Percentiles rank a stretch among this genome's conserved stretches.
Conservation (phyloP, 1,139 yeast genomes). For the Casaregolazyma suthepensis region DNA sequence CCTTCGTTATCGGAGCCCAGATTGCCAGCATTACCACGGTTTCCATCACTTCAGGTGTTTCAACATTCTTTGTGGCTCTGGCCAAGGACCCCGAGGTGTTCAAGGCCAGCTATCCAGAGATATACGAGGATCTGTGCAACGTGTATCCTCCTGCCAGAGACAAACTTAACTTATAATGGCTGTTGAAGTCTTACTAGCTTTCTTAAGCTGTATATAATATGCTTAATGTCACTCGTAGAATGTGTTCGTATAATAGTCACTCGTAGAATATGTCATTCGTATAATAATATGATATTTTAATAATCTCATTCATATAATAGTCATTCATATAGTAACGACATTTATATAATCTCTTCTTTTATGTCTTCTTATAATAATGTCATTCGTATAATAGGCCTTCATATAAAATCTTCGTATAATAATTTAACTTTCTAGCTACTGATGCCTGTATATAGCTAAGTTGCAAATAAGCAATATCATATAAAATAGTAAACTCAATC, state of each 20-base stretch:
- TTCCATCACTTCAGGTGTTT: constrained; percentile 72
- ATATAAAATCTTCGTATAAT: background rate
- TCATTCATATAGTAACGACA: no score
- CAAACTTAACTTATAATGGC: constrained; percentile 21
- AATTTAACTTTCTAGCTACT: background rate
- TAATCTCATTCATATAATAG: background rate
- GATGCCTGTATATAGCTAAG: background rate
- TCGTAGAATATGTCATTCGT: no score
- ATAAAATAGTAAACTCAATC: background rate
- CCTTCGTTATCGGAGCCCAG: constrained; percentile 72
- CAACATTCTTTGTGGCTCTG: constrained; percentile 81
- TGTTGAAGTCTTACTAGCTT: background rate
- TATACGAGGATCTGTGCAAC: constrained; percentile 64
- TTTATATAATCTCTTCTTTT: no score
- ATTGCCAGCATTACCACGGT: constrained; percentile 67
- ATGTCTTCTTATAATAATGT: no score
- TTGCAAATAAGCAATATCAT: background rate
- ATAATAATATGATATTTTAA: background rate
- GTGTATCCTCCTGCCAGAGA: constrained; percentile 72
- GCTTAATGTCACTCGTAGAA: background rate
- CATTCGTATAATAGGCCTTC: background rate
- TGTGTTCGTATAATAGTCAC: no score
- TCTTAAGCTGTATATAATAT: background rate
- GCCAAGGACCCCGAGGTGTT: constrained; percentile 86
- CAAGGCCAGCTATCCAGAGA: constrained; percentile 67